phyloP scores from a whole-genome alignment of 257 asterid genomes.

The Fraxinus pennsylvanica region DNA sequence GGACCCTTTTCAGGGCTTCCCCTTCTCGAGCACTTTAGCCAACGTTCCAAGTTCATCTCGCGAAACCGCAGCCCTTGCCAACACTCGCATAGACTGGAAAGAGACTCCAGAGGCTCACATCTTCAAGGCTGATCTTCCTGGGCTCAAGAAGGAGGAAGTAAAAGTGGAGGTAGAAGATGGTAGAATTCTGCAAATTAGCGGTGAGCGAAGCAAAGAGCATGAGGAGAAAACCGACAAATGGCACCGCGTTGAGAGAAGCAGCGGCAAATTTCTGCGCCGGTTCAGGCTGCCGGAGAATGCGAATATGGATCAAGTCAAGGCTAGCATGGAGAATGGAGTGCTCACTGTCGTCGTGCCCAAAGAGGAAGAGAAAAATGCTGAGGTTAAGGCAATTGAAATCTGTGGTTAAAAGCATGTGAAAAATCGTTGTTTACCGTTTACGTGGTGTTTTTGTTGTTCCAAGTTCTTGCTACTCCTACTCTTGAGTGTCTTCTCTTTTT shows the following conservation, averaged over 20 bases:
- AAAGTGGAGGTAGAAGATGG: conserved; percentile 3
- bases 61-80: conserved; percentile 23
- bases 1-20: conserved; percentile 21
- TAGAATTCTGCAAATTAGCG: conserved; percentile 4
- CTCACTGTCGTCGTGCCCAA: conserved; percentile 15
- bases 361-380: conserved; percentile 1
- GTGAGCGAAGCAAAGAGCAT: conserved; percentile 12
- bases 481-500: not conserved
- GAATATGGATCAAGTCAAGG: not conserved
- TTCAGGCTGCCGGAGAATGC: conserved; percentile 12
- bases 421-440: not conserved
- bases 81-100: conserved; percentile 16
- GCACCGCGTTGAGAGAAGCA: conserved; percentile 22
- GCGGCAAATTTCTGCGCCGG: conserved; percentile 4
- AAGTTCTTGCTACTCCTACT: not conserved
- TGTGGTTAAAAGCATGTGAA: not conserved
- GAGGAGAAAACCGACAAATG: conserved; percentile 16
- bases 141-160: conserved; percentile 9
- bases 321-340: conserved; percentile 1
- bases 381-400: conserved; percentile 16
- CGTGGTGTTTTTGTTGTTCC: not conserved
- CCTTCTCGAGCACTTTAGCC: conserved; percentile 1
- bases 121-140: conserved; percentile 10
- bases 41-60: not conserved
- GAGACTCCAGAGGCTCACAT: conserved; percentile 13